Base-by-base conservation (phyloP, 495 filamentous ascomycete genomes). In the Geopyxis carbonaria region DNA sequence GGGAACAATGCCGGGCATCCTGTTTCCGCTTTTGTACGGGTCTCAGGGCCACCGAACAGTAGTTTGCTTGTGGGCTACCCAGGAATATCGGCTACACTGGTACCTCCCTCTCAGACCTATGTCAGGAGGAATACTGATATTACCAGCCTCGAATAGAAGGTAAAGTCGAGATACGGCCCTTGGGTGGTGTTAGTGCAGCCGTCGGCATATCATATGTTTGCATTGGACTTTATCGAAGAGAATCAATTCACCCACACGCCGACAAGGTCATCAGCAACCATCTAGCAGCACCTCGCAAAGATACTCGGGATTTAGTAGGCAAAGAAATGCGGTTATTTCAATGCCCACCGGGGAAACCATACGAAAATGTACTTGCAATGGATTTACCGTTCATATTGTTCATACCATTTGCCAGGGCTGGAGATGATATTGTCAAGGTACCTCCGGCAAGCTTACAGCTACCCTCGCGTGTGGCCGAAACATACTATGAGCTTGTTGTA, bases 1-100 rank as follows among this genome's bases (percentile, higher is more conserved):
- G 30, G 24, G 15, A 30, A 30, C n/a, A 16, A 34, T 22, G 36
- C 22, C 22, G n/a, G 16, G 31, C 24, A 22, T 15, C 36, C 36
- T n/a, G 36, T 39, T 30, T 14, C 24, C 7, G 36, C 36, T 28
- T 39, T 39, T 18, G 89, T 97, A 64, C 81, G 91, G 67, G 83
- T 97, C 66, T 91, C 83, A 55, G 89, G 89, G 48, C 87, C 85
- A 48, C 83, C 89, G 48, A 97, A 97, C 65, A 89, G 83, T 62
- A 87, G 83, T 61, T 93, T 87, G 54, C 66, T 95, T 45, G 83
- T 95, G 45, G 89, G 89, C 34, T 97, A 97, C 59, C 89, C 89
- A 4, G 89, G 89, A 44, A 95, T 97, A 59, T 93, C 91, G 22
- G 91, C 89, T 47, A 97, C 91, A 3, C 65, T 94, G 75, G 86